Evolutionary conservation across 176 grass and related monocot species (phyloP), one percentile per base, ranked within the genome.

Genomic region (Tuctoria greenei): DNA sequence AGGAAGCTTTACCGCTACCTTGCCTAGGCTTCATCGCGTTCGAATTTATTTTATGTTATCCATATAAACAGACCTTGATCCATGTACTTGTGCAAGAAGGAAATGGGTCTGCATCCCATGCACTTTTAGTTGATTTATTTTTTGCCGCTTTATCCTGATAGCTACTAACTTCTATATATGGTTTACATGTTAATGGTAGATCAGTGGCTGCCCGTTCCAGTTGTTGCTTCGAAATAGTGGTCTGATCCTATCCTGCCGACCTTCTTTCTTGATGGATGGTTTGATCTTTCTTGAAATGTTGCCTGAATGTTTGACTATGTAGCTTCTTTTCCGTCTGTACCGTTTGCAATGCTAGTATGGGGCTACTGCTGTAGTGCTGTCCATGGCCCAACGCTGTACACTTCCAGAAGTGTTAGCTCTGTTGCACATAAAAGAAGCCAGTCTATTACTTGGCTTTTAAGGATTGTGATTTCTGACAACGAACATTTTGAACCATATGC

Each of bases 1-100:
- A 88, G 92, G 68, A 95, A 86, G 74, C 34, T 91, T 67, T 95
- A 95, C 74, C 89, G 92, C 37, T 95, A 95, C 40, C 83, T 95
- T 35, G 92, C 88, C 31, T 91, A 78, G 74, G 71, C 42, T 34
- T 27, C 31, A 15, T 47, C 27, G 0, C 8, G 15, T 61, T 27
- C 12, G 21, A 24, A 56, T 72, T 21, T 67, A 39, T 61, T 43
- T 76, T 44, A 71, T 47, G 43, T 12, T 64, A 61, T 56, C 66
- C 46, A 58, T 82, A 82, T 82, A 82, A 75, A 15, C 36, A 18
- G 41, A 75, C 35, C 62, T 47, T 60, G 51, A 64, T 76, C 78
- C 52, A 28, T 72, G 73, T 82, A 72, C 66, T 47, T 86, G 31
- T 76, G 58, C 49, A 69, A 69, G 36, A 69, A 59, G 64, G 38